These are phyloP conservation scores for Volvox reticuliferus DNA, from an alignment of 139 green algal species.

Conservation along the genomic window DNA sequence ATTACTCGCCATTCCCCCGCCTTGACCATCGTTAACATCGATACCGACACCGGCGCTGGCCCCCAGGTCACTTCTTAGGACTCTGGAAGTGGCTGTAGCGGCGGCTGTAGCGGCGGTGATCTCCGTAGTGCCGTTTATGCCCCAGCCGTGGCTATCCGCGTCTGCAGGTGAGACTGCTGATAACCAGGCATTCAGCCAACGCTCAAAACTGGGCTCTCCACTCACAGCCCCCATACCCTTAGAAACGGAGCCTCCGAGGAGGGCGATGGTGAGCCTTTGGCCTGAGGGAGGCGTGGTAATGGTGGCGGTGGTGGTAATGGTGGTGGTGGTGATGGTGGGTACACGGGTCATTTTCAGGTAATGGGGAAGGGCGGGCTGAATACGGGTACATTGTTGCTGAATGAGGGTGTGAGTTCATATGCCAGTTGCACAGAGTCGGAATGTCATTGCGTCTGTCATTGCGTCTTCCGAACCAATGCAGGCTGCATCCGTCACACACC, in stretches of 20 bases:
- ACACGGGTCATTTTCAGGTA: not conserved
- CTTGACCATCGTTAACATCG: not conserved
- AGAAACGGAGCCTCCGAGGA: constrained; percentile 25
- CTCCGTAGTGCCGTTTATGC: too few relatives aligned
- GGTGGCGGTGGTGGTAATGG: not conserved
- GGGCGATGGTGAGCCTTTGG: not conserved
- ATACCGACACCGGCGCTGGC: not conserved
- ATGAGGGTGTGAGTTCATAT: not conserved
- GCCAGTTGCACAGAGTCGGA: not conserved
- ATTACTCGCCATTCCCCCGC: not conserved
- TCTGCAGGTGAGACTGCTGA: not conserved
- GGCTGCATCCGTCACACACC: too few relatives aligned
- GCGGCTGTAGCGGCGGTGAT: too few relatives aligned
- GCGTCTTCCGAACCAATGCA: not conserved
- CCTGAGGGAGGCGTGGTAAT: not conserved
- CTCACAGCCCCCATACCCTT: constrained; percentile 11
- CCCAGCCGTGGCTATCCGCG: too few relatives aligned
- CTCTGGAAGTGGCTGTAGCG: too few relatives aligned
- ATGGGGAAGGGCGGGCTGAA: not conserved
- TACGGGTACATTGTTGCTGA: not conserved
- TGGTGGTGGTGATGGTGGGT: not conserved
- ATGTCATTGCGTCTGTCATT: not conserved
- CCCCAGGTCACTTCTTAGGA: too few relatives aligned
- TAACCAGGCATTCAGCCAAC: not conserved
- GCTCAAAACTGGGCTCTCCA: not conserved